These are phyloP conservation scores for Closterium sp. DNA, from an alignment of 139 green algal species.

Conservation along the genomic window DNA sequence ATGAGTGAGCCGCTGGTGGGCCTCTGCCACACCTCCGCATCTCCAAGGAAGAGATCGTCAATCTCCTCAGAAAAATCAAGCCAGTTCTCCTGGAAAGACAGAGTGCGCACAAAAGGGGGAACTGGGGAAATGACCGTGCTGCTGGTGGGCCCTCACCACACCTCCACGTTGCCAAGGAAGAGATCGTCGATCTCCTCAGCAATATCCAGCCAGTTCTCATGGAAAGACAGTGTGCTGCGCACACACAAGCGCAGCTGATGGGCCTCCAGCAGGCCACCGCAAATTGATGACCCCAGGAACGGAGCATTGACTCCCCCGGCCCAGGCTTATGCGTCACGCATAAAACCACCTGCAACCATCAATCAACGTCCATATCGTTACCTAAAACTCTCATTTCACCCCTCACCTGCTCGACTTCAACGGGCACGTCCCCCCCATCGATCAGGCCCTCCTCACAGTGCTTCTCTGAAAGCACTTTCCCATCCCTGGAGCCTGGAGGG, in stretches of 20 bases:
- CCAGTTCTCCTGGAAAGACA: conserved; percentile 18
- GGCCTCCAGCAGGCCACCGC: neutral
- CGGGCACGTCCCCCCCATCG: conserved; percentile 23
- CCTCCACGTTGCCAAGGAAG: conserved; percentile 37
- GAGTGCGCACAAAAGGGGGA: no score
- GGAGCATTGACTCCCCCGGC: neutral
- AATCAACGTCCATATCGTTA: no score
- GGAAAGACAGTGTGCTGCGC: neutral
- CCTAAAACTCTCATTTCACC: neutral
- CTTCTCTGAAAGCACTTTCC: no score
- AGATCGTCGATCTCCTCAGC: conserved; percentile 42
- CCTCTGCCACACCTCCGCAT: conserved; percentile 27
- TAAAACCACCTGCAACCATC: no score
- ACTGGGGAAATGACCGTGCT: neutral
- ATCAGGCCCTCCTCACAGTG: conserved; percentile 46
- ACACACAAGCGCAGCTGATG: neutral
- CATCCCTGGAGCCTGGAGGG: no score
- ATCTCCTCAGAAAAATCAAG: conserved; percentile 31
- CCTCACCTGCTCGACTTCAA: conserved; percentile 34
- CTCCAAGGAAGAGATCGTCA: conserved; percentile 34
- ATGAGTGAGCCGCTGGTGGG: neutral
- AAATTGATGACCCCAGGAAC: neutral
- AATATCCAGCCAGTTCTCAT: conserved; percentile 31
- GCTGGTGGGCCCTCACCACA: neutral
- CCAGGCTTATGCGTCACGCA: no score